Base-by-base conservation (phyloP, 805 yeast genomes). In the Ogataea methylovora region DNA sequence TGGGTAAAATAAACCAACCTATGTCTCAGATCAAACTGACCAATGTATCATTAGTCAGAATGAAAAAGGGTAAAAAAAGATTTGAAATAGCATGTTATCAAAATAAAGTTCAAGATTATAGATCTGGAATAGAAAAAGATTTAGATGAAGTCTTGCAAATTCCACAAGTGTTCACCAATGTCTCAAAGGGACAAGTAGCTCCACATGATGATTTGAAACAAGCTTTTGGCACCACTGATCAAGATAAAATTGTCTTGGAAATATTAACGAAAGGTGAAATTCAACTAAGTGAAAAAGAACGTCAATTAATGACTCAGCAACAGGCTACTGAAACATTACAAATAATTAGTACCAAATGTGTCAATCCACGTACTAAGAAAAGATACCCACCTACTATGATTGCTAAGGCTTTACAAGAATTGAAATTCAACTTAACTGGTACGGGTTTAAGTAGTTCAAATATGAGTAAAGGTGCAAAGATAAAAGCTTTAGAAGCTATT, bases 61-160 rank as follows among this genome's bases (percentile, higher is more conserved):
- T 92, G 76, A 84, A 82, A 49, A 87, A 85, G 55, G 96, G 88
- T 27, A 86, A 85, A 54, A 84, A 85, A 58, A 67, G 96, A 44
- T 92, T 87, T 48, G 98, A 92, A 58, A 73, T 92, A 29, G 97
- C 97, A 0, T 92, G 98, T 52, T 92, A 92, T 56, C 95, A 85
- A 52, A 92, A 92, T 51, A 92, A 92, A 53, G 96, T 92, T 5
- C 97, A 90, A 56, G 98, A 92, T 56, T 92, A 87, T 76, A 69
- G 97, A 46, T 71, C 74, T 41, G 84, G 82, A 38, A 77, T 84
- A 54, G 98, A 92, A 52, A 90, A 85, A 46, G 96, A 92, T 54
- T 56, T 92, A 8, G 97, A 92, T 61, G 98, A 92, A 53, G 98
- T 92, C 3, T 65, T 92, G 24, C 98, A 92, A 56, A 86, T 92